Conservation (phyloP, 225 moss, liverwort and hornwort species). For the Straminergon stramineum region DNA sequence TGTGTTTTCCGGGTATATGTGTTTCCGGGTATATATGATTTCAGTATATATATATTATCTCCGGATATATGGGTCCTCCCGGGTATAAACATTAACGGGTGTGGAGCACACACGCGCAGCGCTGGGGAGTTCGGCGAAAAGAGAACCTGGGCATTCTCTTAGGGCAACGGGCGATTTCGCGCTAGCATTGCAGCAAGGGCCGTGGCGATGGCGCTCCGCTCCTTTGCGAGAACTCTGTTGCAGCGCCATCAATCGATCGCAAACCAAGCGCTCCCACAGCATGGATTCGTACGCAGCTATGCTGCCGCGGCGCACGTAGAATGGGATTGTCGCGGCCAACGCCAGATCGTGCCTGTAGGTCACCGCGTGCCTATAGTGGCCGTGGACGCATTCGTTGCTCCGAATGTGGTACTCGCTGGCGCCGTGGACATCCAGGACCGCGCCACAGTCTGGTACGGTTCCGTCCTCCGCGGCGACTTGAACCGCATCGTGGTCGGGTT, state of each 20-base stretch:
- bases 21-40: not conserved
- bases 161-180: not conserved
- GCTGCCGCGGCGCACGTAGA: conserved; percentile 9
- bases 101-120: not conserved
- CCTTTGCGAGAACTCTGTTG: conserved; percentile 2
- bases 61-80: not conserved
- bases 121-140: not conserved
- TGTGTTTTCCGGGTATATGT: not conserved
- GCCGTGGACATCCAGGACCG: conserved; percentile 80
- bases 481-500: conserved; percentile 84
- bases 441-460: conserved; percentile 82
- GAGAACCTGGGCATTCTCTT: not conserved
- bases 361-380: conserved; percentile 59
- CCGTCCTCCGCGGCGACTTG: conserved; percentile 79
- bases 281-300: not conserved
- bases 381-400: conserved; percentile 88
- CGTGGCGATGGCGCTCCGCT: conserved; percentile 45
- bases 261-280: not conserved
- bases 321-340: conserved; percentile 87
- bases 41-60: not conserved
- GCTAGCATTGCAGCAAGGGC: not conserved
- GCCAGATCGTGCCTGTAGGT: conserved; percentile 60
- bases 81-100: not conserved
- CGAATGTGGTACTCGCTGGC: conserved; percentile 72
- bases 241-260: not conserved